A percentile compares a stretch with the other conserved stretches of the same genome.
Conservation (phyloP, 768 basidiomycete species). For the Serendipita indica region DNA sequence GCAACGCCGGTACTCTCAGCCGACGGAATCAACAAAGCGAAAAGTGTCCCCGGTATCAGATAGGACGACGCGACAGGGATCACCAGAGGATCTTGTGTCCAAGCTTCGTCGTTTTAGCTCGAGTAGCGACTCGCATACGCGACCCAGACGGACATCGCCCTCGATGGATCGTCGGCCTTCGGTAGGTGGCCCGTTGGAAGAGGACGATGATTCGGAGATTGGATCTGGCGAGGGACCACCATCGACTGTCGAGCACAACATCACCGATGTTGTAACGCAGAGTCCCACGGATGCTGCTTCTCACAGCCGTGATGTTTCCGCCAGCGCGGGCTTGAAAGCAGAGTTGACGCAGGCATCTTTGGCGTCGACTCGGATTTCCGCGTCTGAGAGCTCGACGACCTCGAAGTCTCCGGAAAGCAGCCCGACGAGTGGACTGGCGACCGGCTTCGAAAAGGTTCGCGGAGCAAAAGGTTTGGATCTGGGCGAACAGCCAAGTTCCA, state of each 20-base stretch:
- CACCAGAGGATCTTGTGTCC: background rate
- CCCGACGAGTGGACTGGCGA: background rate
- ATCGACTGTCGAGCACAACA: background rate
- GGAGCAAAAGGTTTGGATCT: background rate
- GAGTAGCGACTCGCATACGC: background rate
- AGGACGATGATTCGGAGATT: background rate
- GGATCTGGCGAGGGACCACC: background rate
- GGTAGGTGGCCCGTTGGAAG: background rate
- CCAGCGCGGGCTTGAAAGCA: background rate
- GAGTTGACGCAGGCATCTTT: background rate
- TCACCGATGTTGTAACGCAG: background rate
- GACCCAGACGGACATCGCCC: background rate
- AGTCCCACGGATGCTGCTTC: background rate
- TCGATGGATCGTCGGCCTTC: background rate
- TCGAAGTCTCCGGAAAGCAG: background rate
- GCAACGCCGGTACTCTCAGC: background rate
- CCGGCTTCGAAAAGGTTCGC: background rate
- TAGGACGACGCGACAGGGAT: background rate
- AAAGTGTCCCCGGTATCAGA: background rate
- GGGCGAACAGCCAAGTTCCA: background rate
- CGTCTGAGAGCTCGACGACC: background rate
- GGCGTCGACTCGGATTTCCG: background rate
- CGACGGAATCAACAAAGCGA: background rate
- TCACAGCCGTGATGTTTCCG: background rate
- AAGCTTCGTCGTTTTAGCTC: background rate